Evolutionary conservation across 2,329 filamentous ascomycete genomes (phyloP).

Genomic region (Diplodia scrobiculata): DNA sequence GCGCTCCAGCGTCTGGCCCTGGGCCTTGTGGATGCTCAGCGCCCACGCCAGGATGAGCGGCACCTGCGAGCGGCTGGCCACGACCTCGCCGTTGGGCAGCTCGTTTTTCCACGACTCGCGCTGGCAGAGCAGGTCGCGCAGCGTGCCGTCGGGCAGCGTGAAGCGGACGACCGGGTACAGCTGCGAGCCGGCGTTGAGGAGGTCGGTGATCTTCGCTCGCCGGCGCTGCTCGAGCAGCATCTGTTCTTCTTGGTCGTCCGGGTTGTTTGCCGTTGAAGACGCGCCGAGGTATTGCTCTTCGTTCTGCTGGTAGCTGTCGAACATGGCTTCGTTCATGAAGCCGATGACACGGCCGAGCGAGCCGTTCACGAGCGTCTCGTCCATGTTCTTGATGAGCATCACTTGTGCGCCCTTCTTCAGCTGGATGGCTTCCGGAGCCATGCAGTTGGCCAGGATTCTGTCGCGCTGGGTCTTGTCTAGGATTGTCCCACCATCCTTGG

Average conservation of each 20-base stretch:
- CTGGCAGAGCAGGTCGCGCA: constrained; percentile 75
- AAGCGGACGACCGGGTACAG: constrained; percentile 87
- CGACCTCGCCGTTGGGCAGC: constrained; percentile 89
- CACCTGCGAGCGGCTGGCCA: constrained; percentile 73
- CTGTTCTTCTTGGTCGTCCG: constrained; percentile 40
- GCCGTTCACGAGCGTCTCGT: constrained; percentile 90
- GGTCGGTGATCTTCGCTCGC: constrained; percentile 47
- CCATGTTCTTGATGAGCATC: constrained; percentile 99
- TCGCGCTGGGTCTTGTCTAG: constrained; percentile 69
- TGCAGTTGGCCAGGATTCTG: constrained; percentile 82
- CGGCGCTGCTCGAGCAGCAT: constrained; percentile 60
- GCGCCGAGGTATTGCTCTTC: constrained; percentile 57
- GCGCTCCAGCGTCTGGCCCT: constrained; percentile 88
- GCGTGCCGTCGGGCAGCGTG: constrained; percentile 73
- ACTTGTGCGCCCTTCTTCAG: constrained; percentile 93
- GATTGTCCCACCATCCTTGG: constrained; percentile 70
- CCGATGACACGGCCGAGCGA: constrained; percentile 82
- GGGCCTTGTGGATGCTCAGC: constrained; percentile 95
- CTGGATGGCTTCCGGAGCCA: constrained; percentile 79
- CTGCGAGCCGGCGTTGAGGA: constrained; percentile 54
- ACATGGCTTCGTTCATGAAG: constrained; percentile 72
- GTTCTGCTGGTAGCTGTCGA: constrained; percentile 60
- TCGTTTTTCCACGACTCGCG: constrained; percentile 96
- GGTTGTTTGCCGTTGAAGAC: constrained; percentile 16
- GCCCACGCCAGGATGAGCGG: constrained; percentile 96